phyloP scores from a whole-genome alignment of 495 filamentous ascomycete genomes.

The Echria macrotheca region DNA sequence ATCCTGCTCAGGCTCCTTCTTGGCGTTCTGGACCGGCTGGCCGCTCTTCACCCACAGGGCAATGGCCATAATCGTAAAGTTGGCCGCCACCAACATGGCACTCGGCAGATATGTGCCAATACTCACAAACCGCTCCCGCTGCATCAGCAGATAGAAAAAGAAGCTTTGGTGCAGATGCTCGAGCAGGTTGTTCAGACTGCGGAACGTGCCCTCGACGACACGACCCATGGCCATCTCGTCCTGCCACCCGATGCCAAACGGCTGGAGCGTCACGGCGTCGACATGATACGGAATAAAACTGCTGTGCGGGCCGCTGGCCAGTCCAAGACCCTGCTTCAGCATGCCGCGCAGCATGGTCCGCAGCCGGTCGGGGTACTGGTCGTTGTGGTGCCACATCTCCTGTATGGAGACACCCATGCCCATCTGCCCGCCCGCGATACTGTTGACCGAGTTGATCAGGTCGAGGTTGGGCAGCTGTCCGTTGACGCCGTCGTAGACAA shows the following conservation, averaged over 20 bases:
- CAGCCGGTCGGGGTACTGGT: conserved; percentile 76
- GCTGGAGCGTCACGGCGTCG: conserved; percentile 88
- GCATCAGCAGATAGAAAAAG: conserved; percentile 97
- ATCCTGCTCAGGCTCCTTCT: conserved; percentile 2
- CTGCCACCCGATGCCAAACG: conserved; percentile 87
- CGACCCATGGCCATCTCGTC: conserved; percentile 94
- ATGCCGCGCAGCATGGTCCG: conserved; percentile 90
- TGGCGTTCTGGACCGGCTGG: conserved; percentile 23
- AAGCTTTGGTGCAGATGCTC: conserved; percentile 98
- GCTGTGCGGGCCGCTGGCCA: conserved; percentile 87
- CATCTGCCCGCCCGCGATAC: conserved; percentile 87
- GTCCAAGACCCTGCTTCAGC: conserved; percentile 83
- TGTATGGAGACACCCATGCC: conserved; percentile 77
- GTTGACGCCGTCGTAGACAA: conserved; percentile 94
- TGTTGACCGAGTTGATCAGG: conserved; percentile 87
- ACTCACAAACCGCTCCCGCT: conserved; percentile 85
- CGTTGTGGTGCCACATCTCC: conserved; percentile 77
- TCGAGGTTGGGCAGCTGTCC: conserved; percentile 94
- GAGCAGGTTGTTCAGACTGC: conserved; percentile 90
- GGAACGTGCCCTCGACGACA: conserved; percentile 79
- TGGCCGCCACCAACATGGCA: conserved; percentile 90
- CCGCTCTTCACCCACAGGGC: conserved; percentile 87
- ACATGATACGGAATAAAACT: conserved; percentile 97
- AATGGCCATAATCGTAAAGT: conserved; percentile 94
- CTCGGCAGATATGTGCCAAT: conserved; percentile 96